Base-by-base conservation (phyloP, 495 filamentous ascomycete species). In the Penicillium ochrochloron region DNA sequence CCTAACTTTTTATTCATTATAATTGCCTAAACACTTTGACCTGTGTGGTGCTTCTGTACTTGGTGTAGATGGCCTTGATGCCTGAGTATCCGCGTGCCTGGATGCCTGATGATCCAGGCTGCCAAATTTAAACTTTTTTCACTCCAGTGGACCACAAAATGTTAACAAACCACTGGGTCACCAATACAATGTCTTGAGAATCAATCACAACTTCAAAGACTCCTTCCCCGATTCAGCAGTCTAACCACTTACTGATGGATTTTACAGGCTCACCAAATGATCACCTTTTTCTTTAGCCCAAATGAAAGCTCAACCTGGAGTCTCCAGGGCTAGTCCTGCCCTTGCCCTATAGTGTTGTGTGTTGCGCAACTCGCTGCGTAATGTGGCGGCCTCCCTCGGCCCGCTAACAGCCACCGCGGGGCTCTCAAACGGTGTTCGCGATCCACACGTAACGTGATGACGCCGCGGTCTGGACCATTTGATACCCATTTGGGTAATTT, bases 381-480 rank as follows among this genome's bases (percentile, higher is more conserved):
- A 57, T 58, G 61, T 46, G 29, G 54, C 60, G 19, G 37, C 34
- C 29, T 21, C 21, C 15, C 41, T 8, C n/a, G 25, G 31, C 29
- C 19, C 54, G 6, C 37, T 12, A 23, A 33, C 23, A 57, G 31
- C 50, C 53, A 39, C 39, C 37, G 33, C 34, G 19, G 42, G 21
- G 27, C 42, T 41, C 21, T 19, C 12, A 58, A 58, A 41, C 29
- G 15, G 42, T 23, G 29, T 42, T 48, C 17, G 42, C 14, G 21
- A 54, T 52, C 61, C 61, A 63, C 61, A 51, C 54, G 61, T 35
- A 58, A 63, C 39, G 41, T 8, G 61, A 62, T 62, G 60, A 62
- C 52, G 51, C 51, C 39, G 60, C 39, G 51, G 60, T 46, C 51
- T 62, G 37, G 51, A 50, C 35, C 17, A 21, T 23, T 19, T 27